These are phyloP conservation scores for Trichoderma orchidacearum DNA, from an alignment of 495 filamentous ascomycete species.

Conservation along the genomic window DNA sequence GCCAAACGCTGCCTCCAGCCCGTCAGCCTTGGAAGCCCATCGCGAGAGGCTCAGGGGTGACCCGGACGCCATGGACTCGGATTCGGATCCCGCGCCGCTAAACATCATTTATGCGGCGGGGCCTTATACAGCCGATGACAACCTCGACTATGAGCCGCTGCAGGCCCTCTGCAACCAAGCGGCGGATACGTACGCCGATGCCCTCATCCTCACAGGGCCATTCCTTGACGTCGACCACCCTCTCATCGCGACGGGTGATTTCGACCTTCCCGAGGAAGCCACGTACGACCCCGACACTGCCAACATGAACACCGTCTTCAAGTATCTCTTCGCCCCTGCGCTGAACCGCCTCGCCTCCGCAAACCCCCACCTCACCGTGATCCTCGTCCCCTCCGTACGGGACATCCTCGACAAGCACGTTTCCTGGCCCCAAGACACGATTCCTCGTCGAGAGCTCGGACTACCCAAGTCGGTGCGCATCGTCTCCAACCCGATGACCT, in stretches of 20 bases:
- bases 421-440: conserved; percentile 79
- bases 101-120: conserved; percentile 68
- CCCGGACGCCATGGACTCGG: conserved; percentile 43
- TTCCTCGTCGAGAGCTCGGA: conserved; percentile 53
- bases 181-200: conserved; percentile 59
- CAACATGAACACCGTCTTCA: conserved; percentile 73
- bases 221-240: conserved; percentile 89
- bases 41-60: conserved; percentile 49
- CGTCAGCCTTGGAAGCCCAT: conserved; percentile 43
- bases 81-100: conserved; percentile 44
- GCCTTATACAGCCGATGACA: conserved; percentile 84
- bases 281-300: conserved; percentile 55
- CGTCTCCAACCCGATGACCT: conserved; percentile 76
- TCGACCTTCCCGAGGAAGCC: conserved; percentile 70
- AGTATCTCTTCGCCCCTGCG: conserved; percentile 55
- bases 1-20: conserved; percentile 49
- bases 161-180: conserved; percentile 68
- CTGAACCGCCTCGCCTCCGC: conserved; percentile 49
- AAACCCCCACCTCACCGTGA: conserved; percentile 64
- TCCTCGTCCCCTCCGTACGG: conserved; percentile 76
- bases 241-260: conserved; percentile 75
- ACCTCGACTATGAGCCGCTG: conserved; percentile 77
- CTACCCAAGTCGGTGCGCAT: conserved; percentile 61
- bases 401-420: conserved; percentile 73
- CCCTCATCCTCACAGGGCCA: conserved; percentile 70